These are phyloP conservation scores for Odonthalia washingtoniensis DNA, from an alignment of 31 red algal species.

Conservation along the genomic window DNA sequence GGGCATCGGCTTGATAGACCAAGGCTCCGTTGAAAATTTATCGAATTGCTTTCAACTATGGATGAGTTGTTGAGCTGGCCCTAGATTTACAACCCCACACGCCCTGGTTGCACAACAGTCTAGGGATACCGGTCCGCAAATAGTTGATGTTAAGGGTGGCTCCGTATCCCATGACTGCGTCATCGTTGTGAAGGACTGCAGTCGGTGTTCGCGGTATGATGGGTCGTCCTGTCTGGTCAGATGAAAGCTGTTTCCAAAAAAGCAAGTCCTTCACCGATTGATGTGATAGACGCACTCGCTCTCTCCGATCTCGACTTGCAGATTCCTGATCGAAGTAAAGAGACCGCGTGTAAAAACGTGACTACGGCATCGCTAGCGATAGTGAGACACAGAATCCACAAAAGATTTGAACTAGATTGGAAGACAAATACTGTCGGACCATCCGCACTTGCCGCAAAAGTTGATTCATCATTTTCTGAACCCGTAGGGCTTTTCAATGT, in stretches of 20 bases:
- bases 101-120: neutral
- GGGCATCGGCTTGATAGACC: neutral
- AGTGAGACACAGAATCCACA: constrained; percentile 43
- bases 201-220: neutral
- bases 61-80: neutral
- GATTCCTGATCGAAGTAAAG: constrained; percentile 45
- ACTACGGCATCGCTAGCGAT: constrained; percentile 46
- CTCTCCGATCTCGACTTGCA: too few relatives aligned
- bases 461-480: constrained; percentile 3
- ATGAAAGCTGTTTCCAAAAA: constrained; percentile 17
- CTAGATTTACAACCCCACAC: constrained; percentile 41
- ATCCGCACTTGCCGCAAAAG: constrained; percentile 21
- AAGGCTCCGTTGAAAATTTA: neutral
- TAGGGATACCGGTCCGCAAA: neutral
- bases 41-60: constrained; percentile 43
- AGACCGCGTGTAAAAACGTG: constrained; percentile 40
- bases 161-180: constrained; percentile 38
- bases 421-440: constrained; percentile 18
- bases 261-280: constrained; percentile 27
- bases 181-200: constrained; percentile 26
- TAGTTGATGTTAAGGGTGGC: constrained; percentile 21
- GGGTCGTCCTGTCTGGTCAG: neutral
- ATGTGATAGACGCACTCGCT: constrained; percentile 4
- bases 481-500: constrained; percentile 26
- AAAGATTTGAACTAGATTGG: constrained; percentile 9